A percentile compares a stretch with the other conserved stretches of the same genome.
Conservation (phyloP, 768 basidiomycete genomes). For the Leucosporidium creatinivorum region DNA sequence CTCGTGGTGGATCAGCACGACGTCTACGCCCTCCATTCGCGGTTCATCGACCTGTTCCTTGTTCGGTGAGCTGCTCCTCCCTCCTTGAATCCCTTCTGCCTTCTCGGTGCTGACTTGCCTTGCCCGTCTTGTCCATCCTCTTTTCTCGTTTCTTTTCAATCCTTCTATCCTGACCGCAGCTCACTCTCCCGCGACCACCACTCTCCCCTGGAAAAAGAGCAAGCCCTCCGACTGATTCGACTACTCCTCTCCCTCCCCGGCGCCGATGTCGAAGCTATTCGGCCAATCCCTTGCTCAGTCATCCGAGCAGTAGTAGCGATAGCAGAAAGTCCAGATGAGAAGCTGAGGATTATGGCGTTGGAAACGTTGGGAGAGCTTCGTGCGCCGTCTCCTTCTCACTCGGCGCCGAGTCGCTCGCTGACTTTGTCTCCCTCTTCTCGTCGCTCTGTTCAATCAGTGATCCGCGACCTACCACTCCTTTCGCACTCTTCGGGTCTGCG, state of each 20-base stretch:
- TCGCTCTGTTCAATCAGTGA: constrained; percentile 48
- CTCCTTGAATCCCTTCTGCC: neutral
- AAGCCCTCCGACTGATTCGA: constrained; percentile 82
- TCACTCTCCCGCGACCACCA: constrained; percentile 70
- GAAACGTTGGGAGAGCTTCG: constrained; percentile 85
- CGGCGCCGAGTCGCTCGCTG: constrained; percentile 1
- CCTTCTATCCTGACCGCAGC: too few relatives aligned
- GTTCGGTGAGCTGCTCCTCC: constrained; percentile 57
- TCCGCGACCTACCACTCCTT: constrained; percentile 79
- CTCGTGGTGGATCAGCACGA: constrained; percentile 64
- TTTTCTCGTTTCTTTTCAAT: too few relatives aligned
- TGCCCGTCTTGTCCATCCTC: too few relatives aligned
- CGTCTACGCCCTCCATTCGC: constrained; percentile 56
- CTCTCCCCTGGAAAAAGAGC: constrained; percentile 76
- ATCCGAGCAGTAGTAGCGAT: constrained; percentile 86
- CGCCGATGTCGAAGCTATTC: neutral
- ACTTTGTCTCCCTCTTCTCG: neutral
- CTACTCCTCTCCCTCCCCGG: constrained; percentile 39
- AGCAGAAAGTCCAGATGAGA: constrained; percentile 86
- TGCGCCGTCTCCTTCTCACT: constrained; percentile 44
- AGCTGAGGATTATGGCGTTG: constrained; percentile 70
- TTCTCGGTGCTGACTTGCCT: constrained; percentile 9
- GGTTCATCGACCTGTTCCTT: constrained; percentile 79
- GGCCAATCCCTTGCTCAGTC: constrained; percentile 54
- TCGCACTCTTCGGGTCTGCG: constrained; percentile 74